Conservation (phyloP, 2,329 filamentous ascomycete species). For the Cercospora berteroae region DNA sequence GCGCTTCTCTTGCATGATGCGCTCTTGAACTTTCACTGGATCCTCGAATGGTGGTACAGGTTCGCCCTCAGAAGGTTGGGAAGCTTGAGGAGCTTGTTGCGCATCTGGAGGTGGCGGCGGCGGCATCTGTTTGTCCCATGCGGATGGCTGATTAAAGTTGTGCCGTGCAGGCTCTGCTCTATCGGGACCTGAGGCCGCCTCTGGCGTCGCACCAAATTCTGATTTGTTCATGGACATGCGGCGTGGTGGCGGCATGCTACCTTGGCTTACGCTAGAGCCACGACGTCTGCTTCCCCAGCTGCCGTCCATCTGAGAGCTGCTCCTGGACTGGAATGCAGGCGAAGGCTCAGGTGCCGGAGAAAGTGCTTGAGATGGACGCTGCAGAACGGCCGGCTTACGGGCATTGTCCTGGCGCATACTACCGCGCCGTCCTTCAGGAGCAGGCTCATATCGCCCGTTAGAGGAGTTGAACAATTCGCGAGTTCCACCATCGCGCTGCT, state of each 20-base stretch:
- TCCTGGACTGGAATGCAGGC: conserved; percentile 78
- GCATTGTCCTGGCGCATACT: conserved; percentile 65
- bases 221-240: conserved; percentile 57
- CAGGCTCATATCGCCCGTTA: conserved; percentile 88
- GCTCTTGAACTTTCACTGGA: conserved; percentile 63
- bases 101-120: conserved; percentile 24
- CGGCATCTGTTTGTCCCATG: conserved; percentile 38
- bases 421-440: conserved; percentile 69
- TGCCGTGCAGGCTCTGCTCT: conserved; percentile 26
- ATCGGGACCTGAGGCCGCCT: conserved; percentile 15
- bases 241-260: conserved; percentile 68
- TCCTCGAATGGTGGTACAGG: conserved; percentile 48
- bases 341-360: conserved; percentile 76
- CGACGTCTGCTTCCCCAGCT: conserved; percentile 70
- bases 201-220: conserved; percentile 32
- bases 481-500: conserved; percentile 63
- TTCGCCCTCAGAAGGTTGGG: conserved; percentile 12
- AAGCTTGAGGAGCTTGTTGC: not conserved
- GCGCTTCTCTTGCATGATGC: conserved; percentile 46
- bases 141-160: conserved; percentile 32
- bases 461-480: conserved; percentile 93
- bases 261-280: conserved; percentile 86
- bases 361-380: conserved; percentile 62
- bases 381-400: conserved; percentile 74
- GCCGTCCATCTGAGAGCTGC: conserved; percentile 61